Conservation (phyloP, 2,329 filamentous ascomycete genomes). For the Falciphora oryzae region DNA sequence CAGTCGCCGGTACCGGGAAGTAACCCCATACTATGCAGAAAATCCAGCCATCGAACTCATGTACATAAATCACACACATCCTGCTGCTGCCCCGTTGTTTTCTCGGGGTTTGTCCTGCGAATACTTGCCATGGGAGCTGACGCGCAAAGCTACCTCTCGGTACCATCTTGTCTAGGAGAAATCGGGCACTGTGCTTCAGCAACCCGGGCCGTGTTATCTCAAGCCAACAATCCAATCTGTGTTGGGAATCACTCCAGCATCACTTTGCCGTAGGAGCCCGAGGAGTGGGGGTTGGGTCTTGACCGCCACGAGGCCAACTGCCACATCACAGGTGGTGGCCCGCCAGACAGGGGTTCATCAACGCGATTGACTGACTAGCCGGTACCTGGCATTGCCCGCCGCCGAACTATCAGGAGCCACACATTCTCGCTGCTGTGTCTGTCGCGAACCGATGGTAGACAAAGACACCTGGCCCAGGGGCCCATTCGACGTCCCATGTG, state of each 20-base stretch:
- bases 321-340: background rate
- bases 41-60: background rate
- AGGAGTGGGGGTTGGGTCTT: slow-evolving; percentile 1
- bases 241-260: background rate
- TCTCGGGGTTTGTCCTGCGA: background rate
- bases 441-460: background rate
- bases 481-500: background rate
- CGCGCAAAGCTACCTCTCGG: background rate
- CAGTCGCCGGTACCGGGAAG: background rate
- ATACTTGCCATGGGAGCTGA: background rate
- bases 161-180: background rate
- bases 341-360: background rate
- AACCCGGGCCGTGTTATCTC: background rate
- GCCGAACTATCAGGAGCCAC: background rate
- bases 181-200: background rate
- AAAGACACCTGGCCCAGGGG: background rate
- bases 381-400: background rate
- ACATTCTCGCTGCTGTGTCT: too few relatives aligned
- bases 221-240: background rate
- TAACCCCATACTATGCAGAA: background rate
- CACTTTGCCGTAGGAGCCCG: background rate
- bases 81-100: too few relatives aligned
- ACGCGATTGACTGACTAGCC: background rate
- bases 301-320: slow-evolving; percentile 1
- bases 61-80: background rate